Evolutionary conservation across 352 stramenopile species (phyloP).

Genomic region (Phytophthora pseudosyringae): DNA sequence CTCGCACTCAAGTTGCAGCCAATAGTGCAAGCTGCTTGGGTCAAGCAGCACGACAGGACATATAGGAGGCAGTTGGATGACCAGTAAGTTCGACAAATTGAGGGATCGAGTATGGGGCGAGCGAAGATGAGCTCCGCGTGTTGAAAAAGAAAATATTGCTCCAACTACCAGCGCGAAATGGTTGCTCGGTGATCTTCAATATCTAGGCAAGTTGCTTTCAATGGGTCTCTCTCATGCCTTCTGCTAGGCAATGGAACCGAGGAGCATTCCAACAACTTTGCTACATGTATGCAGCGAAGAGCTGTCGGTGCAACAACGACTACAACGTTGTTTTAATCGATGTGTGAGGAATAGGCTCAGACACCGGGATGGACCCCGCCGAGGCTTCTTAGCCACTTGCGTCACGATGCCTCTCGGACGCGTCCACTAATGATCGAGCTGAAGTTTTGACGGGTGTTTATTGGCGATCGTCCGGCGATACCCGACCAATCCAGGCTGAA

Average conservation of each 20-base stretch:
- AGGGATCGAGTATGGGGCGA: constrained; percentile 9
- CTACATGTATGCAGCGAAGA: not conserved
- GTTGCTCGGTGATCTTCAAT: too few relatives aligned
- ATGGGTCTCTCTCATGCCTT: too few relatives aligned
- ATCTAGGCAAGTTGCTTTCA: too few relatives aligned
- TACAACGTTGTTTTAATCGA: constrained; percentile 1
- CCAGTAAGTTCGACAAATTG: constrained; percentile 14
- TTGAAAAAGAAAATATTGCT: not conserved
- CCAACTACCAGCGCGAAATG: too few relatives aligned
- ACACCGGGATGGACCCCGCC: constrained; percentile 9
- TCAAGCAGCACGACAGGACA: constrained; percentile 18
- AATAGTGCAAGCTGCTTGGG: not conserved
- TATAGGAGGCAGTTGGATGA: constrained; percentile 12
- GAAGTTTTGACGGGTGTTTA: constrained; percentile 13
- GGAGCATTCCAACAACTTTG: too few relatives aligned
- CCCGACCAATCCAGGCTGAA: constrained; percentile 3
- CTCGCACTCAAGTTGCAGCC: not conserved
- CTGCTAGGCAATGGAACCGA: too few relatives aligned
- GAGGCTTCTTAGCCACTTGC: constrained; percentile 14
- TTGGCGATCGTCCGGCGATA: constrained; percentile 10
- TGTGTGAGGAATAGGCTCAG: constrained; percentile 11
- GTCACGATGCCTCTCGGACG: constrained; percentile 3
- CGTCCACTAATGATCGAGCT: constrained; percentile 4
- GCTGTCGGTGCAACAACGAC: not conserved
- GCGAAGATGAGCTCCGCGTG: not conserved